Conservation (phyloP, 495 filamentous ascomycete species). For the Durotheca rogersii region DNA sequence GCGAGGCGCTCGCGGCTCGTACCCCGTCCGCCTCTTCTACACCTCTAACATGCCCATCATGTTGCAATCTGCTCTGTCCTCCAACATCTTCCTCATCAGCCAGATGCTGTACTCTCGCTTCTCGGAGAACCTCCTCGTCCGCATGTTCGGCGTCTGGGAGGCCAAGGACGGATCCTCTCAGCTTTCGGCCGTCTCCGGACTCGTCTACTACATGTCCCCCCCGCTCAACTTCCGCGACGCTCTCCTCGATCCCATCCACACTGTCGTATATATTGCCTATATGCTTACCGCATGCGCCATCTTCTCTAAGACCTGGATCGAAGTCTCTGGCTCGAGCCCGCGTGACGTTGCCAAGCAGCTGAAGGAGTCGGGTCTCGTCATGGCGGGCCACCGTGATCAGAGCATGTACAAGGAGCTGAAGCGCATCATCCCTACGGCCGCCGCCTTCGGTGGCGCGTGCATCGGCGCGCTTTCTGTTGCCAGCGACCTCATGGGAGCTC, state of each 20-base stretch:
- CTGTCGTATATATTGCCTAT: constrained; percentile 90
- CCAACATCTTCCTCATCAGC: constrained; percentile 97
- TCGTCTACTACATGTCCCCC: constrained; percentile 99
- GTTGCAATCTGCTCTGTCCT: constrained; percentile 96
- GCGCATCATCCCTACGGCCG: constrained; percentile 96
- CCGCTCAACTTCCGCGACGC: constrained; percentile 97
- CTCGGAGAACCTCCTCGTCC: constrained; percentile 96
- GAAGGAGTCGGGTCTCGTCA: constrained; percentile 98
- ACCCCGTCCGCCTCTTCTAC: constrained; percentile 79
- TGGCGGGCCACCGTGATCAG: constrained; percentile 99
- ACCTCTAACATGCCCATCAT: constrained; percentile 99
- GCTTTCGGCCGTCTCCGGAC: constrained; percentile 85
- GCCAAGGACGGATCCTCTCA: constrained; percentile 93
- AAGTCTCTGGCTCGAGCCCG: constrained; percentile 95
- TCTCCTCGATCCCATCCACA: constrained; percentile 93
- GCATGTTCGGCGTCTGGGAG: constrained; percentile 97
- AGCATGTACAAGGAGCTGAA: constrained; percentile 99
- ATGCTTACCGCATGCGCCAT: constrained; percentile 97
- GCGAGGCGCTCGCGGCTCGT: constrained; percentile 92
- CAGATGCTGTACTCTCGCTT: constrained; percentile 99
- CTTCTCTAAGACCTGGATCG: constrained; percentile 99
- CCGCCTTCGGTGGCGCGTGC: constrained; percentile 97
- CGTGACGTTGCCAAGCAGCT: constrained; percentile 99
- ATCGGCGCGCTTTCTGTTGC: constrained; percentile 96
- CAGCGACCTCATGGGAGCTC: constrained; percentile 92